Percentiles rank a stretch among this genome's conserved stretches.
Conservation (phyloP, 1,284 basidiomycete genomes). For the Boletus nobilissimus region DNA sequence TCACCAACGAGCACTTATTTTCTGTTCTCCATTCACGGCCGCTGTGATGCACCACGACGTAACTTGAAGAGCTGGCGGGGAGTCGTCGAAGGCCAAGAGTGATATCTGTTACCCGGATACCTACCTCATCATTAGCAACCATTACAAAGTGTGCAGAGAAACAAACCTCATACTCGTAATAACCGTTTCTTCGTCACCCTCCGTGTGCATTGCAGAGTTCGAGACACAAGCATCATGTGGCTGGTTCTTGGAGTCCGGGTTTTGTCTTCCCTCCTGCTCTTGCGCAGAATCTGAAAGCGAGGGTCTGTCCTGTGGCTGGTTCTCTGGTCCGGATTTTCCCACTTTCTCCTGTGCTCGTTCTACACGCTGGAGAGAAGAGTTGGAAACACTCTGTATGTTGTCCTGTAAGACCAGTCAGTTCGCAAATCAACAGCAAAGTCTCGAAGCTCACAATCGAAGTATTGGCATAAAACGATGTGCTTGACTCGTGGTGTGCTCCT, state of each 20-base stretch:
- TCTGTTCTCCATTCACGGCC: constrained; percentile 19
- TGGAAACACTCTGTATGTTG: background rate
- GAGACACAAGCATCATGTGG: background rate
- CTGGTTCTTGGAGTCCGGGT: background rate
- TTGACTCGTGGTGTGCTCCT: background rate
- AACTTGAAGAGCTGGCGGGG: constrained; percentile 9
- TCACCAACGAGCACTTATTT: background rate
- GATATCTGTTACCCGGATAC: constrained; percentile 1
- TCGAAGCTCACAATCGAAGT: background rate
- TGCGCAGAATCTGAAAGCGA: background rate
- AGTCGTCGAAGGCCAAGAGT: constrained; percentile 3
- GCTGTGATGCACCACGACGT: constrained; percentile 9
- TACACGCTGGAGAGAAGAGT: background rate
- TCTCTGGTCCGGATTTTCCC: background rate
- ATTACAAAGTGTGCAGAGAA: background rate
- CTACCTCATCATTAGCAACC: constrained; percentile 2
- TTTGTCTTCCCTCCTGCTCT: background rate
- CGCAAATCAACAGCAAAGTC: background rate
- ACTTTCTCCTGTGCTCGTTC: background rate
- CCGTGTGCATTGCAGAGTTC: background rate
- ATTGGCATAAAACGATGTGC: background rate
- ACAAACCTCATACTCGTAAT: constrained; percentile 2
- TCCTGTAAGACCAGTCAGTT: background rate
- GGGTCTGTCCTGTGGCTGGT: background rate
- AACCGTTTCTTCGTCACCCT: background rate